These are phyloP conservation scores for Sclerotinia glacialis DNA, from an alignment of 2,329 filamentous ascomycete genomes.

Conservation along the genomic window DNA sequence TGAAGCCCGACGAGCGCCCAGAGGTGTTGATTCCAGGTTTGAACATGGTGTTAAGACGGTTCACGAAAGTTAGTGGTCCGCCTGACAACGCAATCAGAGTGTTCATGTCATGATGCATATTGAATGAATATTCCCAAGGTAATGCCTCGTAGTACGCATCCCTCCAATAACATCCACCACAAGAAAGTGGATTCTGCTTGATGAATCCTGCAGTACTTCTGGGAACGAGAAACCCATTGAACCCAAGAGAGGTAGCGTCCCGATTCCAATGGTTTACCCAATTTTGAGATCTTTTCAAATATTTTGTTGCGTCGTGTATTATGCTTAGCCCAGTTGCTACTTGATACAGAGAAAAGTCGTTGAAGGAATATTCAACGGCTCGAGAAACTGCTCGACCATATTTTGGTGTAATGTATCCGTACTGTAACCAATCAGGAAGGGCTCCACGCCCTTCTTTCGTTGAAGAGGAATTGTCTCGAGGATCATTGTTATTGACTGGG, in stretches of 20 bases:
- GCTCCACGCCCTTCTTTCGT: slow-evolving; percentile 68
- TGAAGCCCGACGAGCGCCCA: slow-evolving; percentile 13
- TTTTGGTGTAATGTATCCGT: slow-evolving; percentile 63
- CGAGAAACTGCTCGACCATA: slow-evolving; percentile 62
- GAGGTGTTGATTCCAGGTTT: slow-evolving; percentile 42
- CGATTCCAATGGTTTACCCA: slow-evolving; percentile 72
- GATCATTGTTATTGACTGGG: slow-evolving; percentile 57
- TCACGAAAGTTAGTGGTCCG: slow-evolving; percentile 48
- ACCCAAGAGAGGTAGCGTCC: slow-evolving; percentile 54
- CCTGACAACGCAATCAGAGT: slow-evolving; percentile 48
- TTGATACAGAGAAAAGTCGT: slow-evolving; percentile 66
- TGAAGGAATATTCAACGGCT: slow-evolving; percentile 65
- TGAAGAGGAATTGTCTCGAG: slow-evolving; percentile 51
- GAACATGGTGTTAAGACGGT: slow-evolving; percentile 52
- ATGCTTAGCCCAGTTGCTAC: slow-evolving; percentile 59
- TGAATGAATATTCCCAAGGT: slow-evolving; percentile 55
- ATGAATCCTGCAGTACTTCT: slow-evolving; percentile 49
- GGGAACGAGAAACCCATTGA: slow-evolving; percentile 65
- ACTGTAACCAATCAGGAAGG: slow-evolving; percentile 63
- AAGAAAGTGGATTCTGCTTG: slow-evolving; percentile 46
- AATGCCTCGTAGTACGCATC: slow-evolving; percentile 52
- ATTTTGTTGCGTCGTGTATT: slow-evolving; percentile 57
- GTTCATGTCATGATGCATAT: slow-evolving; percentile 55
- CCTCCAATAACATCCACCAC: slow-evolving; percentile 55
- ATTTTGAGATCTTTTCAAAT: slow-evolving; percentile 62